Conservation (phyloP, 805 yeast genomes). For the Priceomyces haplophilus region DNA sequence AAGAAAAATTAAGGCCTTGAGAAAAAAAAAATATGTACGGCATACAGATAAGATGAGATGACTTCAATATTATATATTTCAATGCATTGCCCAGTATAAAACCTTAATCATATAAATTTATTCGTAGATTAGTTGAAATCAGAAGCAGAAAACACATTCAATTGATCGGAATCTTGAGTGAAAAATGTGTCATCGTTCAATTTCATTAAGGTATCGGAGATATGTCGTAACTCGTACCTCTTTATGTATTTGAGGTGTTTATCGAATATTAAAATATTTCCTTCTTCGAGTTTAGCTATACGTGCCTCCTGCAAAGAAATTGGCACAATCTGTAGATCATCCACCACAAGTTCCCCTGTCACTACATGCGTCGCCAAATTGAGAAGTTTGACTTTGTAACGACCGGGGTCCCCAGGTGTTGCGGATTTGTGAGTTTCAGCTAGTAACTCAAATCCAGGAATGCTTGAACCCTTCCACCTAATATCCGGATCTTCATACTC, state of each 20-base stretch:
- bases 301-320: neutral
- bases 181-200: constrained; percentile 1
- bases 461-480: constrained; percentile 1
- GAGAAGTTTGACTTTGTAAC: constrained; percentile 3
- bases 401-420: neutral
- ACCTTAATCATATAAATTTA: neutral
- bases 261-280: constrained; percentile 3
- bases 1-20: neutral
- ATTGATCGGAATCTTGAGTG: neutral
- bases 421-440: constrained; percentile 1
- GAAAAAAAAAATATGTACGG: neutral
- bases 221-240: neutral
- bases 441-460: neutral
- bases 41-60: neutral
- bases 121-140: neutral
- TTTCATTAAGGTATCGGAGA: neutral
- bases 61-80: neutral
- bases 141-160: neutral
- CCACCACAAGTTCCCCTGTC: constrained; percentile 3
- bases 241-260: neutral
- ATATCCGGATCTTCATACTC: constrained; percentile 1
- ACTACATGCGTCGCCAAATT: constrained; percentile 1
- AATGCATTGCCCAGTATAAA: neutral
- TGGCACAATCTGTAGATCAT: neutral
- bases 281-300: constrained; percentile 1